Conservation (phyloP, 2,329 filamentous ascomycete species). For the Pseudogymnoascus sp. region DNA sequence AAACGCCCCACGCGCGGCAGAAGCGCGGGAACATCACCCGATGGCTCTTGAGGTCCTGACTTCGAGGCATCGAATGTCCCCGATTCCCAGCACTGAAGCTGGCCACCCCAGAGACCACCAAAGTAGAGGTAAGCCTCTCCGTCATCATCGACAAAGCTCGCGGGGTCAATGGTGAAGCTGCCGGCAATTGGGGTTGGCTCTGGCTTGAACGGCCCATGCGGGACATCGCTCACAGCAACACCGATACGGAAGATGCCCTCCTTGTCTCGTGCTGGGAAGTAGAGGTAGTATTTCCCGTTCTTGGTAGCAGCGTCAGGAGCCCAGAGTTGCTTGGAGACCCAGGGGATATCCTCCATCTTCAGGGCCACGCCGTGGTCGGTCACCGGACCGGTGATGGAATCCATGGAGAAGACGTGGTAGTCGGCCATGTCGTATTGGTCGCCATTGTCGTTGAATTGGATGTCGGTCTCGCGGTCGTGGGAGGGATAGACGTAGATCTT, state of each 20-base stretch:
- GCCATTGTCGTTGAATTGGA: slow-evolving; percentile 72
- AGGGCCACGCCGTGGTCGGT: slow-evolving; percentile 67
- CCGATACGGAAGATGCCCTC: slow-evolving; percentile 65
- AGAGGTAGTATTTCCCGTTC: slow-evolving; percentile 65
- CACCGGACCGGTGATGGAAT: slow-evolving; percentile 47
- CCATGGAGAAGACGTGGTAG: slow-evolving; percentile 65
- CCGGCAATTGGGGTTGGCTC: slow-evolving; percentile 57
- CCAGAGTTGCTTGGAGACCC: slow-evolving; percentile 74
- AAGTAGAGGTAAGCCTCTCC: slow-evolving; percentile 62
- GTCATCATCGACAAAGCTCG: slow-evolving; percentile 67
- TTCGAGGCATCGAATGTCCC: slow-evolving; percentile 45
- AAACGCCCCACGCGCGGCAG: slow-evolving; percentile 59
- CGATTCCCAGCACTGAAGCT: slow-evolving; percentile 66
- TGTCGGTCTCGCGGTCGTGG: slow-evolving; percentile 67
- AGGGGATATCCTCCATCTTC: slow-evolving; percentile 56
- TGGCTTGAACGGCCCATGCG: slow-evolving; percentile 61
- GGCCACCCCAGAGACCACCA: slow-evolving; percentile 72
- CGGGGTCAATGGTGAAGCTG: slow-evolving; percentile 69
- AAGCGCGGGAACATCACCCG: slow-evolving; percentile 49
- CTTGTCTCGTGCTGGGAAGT: slow-evolving; percentile 67
- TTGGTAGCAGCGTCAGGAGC: slow-evolving; percentile 65
- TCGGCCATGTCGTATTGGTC: slow-evolving; percentile 74
- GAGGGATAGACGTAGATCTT: slow-evolving; percentile 74
- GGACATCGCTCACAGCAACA: slow-evolving; percentile 54
- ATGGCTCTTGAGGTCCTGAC: slow-evolving; percentile 50